Evolutionary conservation across 2,329 filamentous ascomycete genomes (phyloP).

Genomic region (Apiospora rasikravindrae): DNA sequence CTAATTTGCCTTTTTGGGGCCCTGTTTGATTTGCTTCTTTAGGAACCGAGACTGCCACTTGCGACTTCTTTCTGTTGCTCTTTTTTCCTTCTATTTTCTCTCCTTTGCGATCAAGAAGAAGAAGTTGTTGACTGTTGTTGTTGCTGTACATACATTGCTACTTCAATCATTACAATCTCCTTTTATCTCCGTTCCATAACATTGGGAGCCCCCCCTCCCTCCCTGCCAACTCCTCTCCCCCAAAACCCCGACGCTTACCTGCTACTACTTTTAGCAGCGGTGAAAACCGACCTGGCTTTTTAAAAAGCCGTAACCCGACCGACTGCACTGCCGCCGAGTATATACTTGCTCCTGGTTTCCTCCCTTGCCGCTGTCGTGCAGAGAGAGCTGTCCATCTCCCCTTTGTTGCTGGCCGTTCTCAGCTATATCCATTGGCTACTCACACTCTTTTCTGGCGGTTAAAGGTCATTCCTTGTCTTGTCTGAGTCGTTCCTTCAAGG

Average conservation of each 20-base stretch:
- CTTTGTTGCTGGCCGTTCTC: constrained; percentile 19
- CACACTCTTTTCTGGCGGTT: constrained; percentile 8
- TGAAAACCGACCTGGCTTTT: constrained; percentile 8
- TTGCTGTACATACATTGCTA: constrained; percentile 17
- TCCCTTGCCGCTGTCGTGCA: constrained; percentile 12
- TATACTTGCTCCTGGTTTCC: background rate
- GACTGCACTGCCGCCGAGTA: constrained; percentile 6
- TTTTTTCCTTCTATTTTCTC: constrained; percentile 11
- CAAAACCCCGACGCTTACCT: background rate
- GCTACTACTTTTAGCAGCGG: constrained; percentile 16
- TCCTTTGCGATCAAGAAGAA: constrained; percentile 17
- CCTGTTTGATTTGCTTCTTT: constrained; percentile 37
- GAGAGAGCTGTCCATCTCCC: background rate
- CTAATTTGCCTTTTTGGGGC: constrained; percentile 38
- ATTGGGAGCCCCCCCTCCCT: constrained; percentile 12
- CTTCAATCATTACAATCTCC: constrained; percentile 16
- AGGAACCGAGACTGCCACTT: constrained; percentile 25
- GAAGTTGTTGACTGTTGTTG: constrained; percentile 10
- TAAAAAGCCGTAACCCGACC: background rate
- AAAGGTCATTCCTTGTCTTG: constrained; percentile 14
- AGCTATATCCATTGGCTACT: constrained; percentile 1
- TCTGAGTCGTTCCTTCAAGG: constrained; percentile 18
- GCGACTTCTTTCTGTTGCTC: constrained; percentile 15
- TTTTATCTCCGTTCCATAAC: constrained; percentile 15
- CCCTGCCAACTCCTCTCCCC: background rate